Evolutionary conservation across 129 eudicot species (phyloP).

Genomic region (carrot (Daucus carota)): DH1_v3.0 NC_030381.2:30283501-30284000

Average conservation of each 20-base stretch:
- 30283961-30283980: not conserved
- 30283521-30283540: not conserved
- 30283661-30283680: not conserved
- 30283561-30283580: not conserved
- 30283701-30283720: slow-evolving; percentile 60
- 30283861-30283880: slow-evolving; percentile 86
- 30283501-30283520: not conserved
- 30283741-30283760: slow-evolving; percentile 65
- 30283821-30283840: slow-evolving; percentile 82
- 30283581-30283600: not conserved
- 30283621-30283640: not conserved
- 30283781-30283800: slow-evolving; percentile 94
- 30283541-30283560: not conserved
- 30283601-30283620: not conserved
- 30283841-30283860: slow-evolving; percentile 72
- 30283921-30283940: slow-evolving; percentile 91
- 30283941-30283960: slow-evolving; percentile 98
- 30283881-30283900: slow-evolving; percentile 95
- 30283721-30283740: slow-evolving; percentile 68
- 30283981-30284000: not conserved
- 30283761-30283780: slow-evolving; percentile 83
- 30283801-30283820: slow-evolving; percentile 86
- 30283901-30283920: slow-evolving; percentile 99
- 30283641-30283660: not conserved
- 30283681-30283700: not conserved